Conservation (phyloP, 2,329 filamentous ascomycete genomes). For the Alternaria burnsii region DNA sequence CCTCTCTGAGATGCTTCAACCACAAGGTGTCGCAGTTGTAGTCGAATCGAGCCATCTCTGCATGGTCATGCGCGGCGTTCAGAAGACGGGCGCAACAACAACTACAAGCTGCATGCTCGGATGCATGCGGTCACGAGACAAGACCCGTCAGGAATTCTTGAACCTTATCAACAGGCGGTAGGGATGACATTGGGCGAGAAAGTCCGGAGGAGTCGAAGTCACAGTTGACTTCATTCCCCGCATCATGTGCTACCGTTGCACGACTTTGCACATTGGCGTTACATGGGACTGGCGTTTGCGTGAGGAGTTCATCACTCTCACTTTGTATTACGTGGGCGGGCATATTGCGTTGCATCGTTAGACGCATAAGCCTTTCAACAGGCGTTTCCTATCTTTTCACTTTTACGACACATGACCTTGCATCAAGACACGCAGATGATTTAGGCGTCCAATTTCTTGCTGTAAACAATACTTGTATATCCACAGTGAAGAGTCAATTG, state of each 20-base stretch:
- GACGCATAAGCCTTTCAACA: conserved; percentile 12
- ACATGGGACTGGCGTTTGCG: conserved; percentile 6
- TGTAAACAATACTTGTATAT: background rate
- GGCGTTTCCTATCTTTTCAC: background rate
- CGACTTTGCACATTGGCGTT: conserved; percentile 20
- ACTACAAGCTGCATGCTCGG: conserved; percentile 98
- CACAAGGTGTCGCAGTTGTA: conserved; percentile 93
- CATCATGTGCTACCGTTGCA: conserved; percentile 3
- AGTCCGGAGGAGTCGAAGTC: background rate
- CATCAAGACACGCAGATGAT: background rate
- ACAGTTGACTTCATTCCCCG: background rate
- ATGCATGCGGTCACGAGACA: conserved; percentile 89
- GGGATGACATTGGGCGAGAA: background rate
- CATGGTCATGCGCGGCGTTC: conserved; percentile 99
- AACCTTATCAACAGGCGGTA: conserved; percentile 65
- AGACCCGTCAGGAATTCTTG: conserved; percentile 95
- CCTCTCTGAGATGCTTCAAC: conserved; percentile 89
- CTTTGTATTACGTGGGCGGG: conserved; percentile 16
- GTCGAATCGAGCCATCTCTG: conserved; percentile 97
- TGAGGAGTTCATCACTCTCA: conserved; percentile 45
- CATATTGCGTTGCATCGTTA: conserved; percentile 9
- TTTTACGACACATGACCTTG: background rate
- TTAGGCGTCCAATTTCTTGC: background rate
- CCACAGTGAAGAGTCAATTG: background rate
- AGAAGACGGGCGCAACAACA: conserved; percentile 86